Evolutionary conservation across 371 early-diverging fungal species (phyloP), one percentile per base, ranked within the genome.

Genomic region (Apophysomyces ossiformis): DNA sequence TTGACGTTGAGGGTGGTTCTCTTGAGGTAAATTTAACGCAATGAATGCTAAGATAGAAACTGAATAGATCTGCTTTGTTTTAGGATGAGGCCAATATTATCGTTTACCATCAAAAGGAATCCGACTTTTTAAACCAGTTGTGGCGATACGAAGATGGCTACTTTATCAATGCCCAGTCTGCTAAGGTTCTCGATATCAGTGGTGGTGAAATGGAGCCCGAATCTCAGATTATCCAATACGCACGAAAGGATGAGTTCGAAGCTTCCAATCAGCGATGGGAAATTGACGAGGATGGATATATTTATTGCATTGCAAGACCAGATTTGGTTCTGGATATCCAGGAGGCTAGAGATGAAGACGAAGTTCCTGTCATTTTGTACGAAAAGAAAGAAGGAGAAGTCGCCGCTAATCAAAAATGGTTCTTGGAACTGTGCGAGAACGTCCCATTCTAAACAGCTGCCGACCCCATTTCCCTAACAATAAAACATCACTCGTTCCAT

Each of bases 231-330:
- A 72, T 72, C 57, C 75, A 75, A 61, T 77, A 72, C 37, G 26
- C 60, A 54, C 73, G 71, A 67, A 77, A 77, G 63, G 39, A 37
- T 8, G n/a, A 35, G n/a, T 62, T 65, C 37, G 71, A 75, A 21
- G 73, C 73, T 63, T 69, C 69, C 44, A 75, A 78, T 61, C 78
- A 78, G 54, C 73, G 62, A 18, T 78, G 75, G 75, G 39, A 45
- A 18, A 71, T 75, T 5, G 71, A 71, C 45, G 66, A 63, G 4
- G 71, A 74, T 12, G 78, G 78, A 7, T 75, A 71, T 56, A 73
- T 78, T 58, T 69, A 35, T 16, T 64, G 63, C 47, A 11, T 46
- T 9, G 69, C 68, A 47, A 68, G 71, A 26, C 70, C 71, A 35
- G 70, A 75, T 47, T 65, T 78, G 45, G 78, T 78, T 13, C 64